phyloP scores from a whole-genome alignment of 1,139 yeast species.

The Blastobotrys illinoisensis region DNA sequence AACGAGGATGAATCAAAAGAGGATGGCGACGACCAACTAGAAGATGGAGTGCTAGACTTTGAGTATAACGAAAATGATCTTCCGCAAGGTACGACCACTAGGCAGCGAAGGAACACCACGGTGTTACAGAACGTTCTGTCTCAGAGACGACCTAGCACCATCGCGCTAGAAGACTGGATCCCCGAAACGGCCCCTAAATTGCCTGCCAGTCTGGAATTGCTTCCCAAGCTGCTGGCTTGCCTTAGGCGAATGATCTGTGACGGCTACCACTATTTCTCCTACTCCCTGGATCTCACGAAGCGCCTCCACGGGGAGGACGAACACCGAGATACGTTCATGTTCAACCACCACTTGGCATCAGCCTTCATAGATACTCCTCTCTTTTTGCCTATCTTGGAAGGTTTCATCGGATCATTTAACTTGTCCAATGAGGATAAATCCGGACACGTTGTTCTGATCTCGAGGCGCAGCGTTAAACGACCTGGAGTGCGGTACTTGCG shows the following conservation, averaged over 20 bases:
- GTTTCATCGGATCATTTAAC: conserved; percentile 30
- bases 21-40: conserved; percentile 2
- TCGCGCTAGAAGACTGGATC: conserved; percentile 8
- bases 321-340: conserved; percentile 26
- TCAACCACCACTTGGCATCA: conserved; percentile 28
- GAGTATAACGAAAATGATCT: neutral
- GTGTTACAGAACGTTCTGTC: conserved; percentile 15
- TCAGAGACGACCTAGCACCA: conserved; percentile 6
- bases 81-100: neutral
- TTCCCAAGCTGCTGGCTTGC: conserved; percentile 17
- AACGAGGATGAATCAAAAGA: neutral
- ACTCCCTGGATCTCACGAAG: conserved; percentile 22
- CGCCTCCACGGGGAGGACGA: conserved; percentile 4
- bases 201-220: conserved; percentile 3
- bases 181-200: neutral
- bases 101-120: conserved; percentile 1
- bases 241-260: conserved; percentile 12
- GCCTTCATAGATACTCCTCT: conserved; percentile 24
- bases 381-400: conserved; percentile 34
- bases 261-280: conserved; percentile 21
- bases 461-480: conserved; percentile 37
- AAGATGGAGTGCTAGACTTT: neutral
- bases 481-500: conserved; percentile 44
- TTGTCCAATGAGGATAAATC: conserved; percentile 5
- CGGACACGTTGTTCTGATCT: conserved; percentile 27